Evolutionary conservation across 495 filamentous ascomycete species (phyloP).

Genomic region (Sabuloglossum arenarium): DNA sequence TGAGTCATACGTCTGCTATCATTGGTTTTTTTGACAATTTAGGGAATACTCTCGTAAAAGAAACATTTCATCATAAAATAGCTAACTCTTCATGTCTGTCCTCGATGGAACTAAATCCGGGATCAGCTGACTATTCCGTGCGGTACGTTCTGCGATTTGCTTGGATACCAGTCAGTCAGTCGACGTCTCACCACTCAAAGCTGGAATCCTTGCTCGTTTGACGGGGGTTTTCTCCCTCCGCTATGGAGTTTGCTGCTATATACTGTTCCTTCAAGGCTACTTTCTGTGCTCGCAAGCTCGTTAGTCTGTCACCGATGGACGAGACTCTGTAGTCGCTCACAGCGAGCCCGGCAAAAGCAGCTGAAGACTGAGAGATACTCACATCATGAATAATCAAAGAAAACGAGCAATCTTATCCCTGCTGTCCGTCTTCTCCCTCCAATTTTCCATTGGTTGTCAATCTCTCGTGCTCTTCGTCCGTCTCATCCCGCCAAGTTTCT

Average conservation of each 20-base stretch:
- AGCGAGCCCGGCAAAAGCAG: neutral
- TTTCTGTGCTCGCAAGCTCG: no score
- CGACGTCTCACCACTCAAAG: neutral
- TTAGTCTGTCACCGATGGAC: no score
- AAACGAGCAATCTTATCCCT: neutral
- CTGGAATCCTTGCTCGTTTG: neutral
- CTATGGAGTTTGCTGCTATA: no score
- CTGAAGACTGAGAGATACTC: neutral
- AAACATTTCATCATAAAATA: neutral
- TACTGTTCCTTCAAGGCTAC: no score
- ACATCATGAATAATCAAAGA: neutral
- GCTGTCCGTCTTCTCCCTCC: neutral
- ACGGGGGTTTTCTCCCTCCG: no score
- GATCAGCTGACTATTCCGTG: neutral
- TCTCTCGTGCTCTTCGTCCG: neutral
- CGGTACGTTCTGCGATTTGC: neutral
- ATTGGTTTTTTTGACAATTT: neutral
- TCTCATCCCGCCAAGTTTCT: neutral
- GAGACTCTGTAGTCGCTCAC: neutral
- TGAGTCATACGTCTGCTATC: neutral
- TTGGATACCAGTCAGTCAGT: neutral
- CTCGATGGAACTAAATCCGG: neutral
- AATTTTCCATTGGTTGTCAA: neutral
- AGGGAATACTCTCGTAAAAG: neutral
- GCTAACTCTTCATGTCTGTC: neutral